These are phyloP conservation scores for Tolypocladium guangdongense DNA, from an alignment of 2,329 filamentous ascomycete genomes.

Conservation along the genomic window DNA sequence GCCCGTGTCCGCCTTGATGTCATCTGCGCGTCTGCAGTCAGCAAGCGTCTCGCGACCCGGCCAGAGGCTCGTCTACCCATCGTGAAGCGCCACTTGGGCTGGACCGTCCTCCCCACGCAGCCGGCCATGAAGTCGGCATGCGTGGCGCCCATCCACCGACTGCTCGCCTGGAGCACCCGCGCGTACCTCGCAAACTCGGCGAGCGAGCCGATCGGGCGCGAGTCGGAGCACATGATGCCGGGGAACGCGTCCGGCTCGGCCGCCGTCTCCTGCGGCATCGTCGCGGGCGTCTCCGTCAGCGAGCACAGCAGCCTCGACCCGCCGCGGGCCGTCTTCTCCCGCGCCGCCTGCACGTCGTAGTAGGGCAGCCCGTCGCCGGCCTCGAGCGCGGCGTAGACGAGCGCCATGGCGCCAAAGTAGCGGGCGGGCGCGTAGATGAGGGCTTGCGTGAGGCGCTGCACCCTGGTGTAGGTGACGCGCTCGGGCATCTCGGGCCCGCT, in stretches of 20 bases:
- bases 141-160: slow-evolving; percentile 30
- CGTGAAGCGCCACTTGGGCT: slow-evolving; percentile 28
- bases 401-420: slow-evolving; percentile 30
- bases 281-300: slow-evolving; percentile 15
- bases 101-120: slow-evolving; percentile 26
- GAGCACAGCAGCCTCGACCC: background rate
- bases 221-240: slow-evolving; percentile 35
- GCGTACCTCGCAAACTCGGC: slow-evolving; percentile 24
- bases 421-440: slow-evolving; percentile 33
- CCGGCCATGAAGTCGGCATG: slow-evolving; percentile 27
- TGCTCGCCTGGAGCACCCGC: slow-evolving; percentile 22
- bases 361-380: slow-evolving; percentile 32
- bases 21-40: slow-evolving; percentile 5
- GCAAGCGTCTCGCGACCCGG: background rate
- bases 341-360: slow-evolving; percentile 19
- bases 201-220: slow-evolving; percentile 17
- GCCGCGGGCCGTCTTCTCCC: background rate
- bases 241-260: slow-evolving; percentile 28
- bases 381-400: slow-evolving; percentile 31
- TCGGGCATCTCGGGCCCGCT: slow-evolving; percentile 30
- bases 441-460: slow-evolving; percentile 31
- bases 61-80: slow-evolving; percentile 12
- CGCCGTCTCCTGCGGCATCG: slow-evolving; percentile 13
- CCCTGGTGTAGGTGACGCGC: slow-evolving; percentile 37
- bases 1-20: slow-evolving; percentile 23